Percentiles rank a stretch among this genome's conserved stretches.
These are phyloP conservation scores for Metschnikowia borealis DNA, from an alignment of 805 yeast genomes.

Conservation along the genomic window DNA sequence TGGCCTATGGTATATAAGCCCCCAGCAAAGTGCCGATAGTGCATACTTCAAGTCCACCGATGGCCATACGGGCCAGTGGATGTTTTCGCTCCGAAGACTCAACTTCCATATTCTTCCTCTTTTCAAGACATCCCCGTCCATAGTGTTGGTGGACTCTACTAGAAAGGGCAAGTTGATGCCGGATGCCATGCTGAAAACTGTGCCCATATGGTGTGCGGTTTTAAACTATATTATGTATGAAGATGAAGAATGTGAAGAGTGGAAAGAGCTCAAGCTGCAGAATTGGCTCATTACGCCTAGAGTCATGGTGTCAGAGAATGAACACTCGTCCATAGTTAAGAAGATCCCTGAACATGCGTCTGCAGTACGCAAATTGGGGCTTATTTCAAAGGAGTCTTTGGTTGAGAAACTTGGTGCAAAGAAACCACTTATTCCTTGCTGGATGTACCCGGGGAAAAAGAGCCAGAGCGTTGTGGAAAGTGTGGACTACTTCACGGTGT, in stretches of 20 bases:
- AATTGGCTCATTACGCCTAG: slow-evolving; percentile 48
- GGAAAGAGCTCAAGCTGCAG: slow-evolving; percentile 5
- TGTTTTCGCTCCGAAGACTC: slow-evolving; percentile 65
- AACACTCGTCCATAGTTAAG: slow-evolving; percentile 46
- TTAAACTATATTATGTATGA: slow-evolving; percentile 53
- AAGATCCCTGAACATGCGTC: slow-evolving; percentile 48
- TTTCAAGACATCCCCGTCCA: slow-evolving; percentile 41
- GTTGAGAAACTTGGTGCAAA: slow-evolving; percentile 22
- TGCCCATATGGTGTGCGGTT: slow-evolving; percentile 91
- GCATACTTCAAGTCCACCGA: slow-evolving; percentile 88
- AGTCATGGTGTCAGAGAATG: slow-evolving; percentile 53
- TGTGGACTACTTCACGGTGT: slow-evolving; percentile 7
- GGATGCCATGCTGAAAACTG: slow-evolving; percentile 79
- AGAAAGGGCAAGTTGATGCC: slow-evolving; percentile 82
- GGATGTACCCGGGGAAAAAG: slow-evolving; percentile 57
- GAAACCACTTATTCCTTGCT: slow-evolving; percentile 60
- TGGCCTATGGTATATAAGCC: slow-evolving; percentile 78
- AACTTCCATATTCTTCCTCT: slow-evolving; percentile 66
- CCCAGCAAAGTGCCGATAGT: slow-evolving; percentile 37
- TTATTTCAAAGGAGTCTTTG: slow-evolving; percentile 34
- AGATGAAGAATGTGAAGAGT: slow-evolving; percentile 7
- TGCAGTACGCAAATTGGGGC: slow-evolving; percentile 37
- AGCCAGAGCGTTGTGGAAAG: slow-evolving; percentile 1
- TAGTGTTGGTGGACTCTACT: slow-evolving; percentile 76
- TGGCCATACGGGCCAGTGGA: slow-evolving; percentile 83